phyloP scores from a whole-genome alignment of 495 filamentous ascomycete genomes.

The Halenospora varia region DNA sequence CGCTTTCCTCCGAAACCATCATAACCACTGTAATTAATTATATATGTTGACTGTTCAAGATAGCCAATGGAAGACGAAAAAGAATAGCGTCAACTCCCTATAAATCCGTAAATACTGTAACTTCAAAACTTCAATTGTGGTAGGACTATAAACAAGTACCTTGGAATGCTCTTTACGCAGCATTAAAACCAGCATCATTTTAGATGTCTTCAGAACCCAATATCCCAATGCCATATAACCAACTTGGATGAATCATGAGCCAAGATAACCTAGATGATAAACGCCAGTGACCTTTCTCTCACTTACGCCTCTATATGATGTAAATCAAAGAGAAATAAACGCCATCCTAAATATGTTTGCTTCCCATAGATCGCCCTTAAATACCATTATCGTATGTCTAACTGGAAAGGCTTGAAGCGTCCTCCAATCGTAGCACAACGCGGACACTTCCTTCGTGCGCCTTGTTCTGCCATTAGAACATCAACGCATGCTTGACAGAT shows the following conservation, averaged over 20 bases:
- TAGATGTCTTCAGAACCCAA: background rate
- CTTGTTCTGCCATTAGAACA: conserved; percentile 63
- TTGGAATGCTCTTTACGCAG: background rate
- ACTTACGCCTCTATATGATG: conserved; percentile 18
- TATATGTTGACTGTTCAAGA: too few relatives aligned
- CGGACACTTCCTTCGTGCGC: conserved; percentile 58
- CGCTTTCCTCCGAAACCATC: too few relatives aligned
- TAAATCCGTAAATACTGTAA: too few relatives aligned
- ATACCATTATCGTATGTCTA: conserved; percentile 24
- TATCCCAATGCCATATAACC: background rate
- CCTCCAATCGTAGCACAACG: conserved; percentile 63
- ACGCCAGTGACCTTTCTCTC: conserved; percentile 6
- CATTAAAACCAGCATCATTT: background rate
- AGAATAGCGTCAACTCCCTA: too few relatives aligned
- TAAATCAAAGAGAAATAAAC: background rate
- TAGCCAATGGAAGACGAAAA: too few relatives aligned
- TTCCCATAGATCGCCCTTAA: background rate
- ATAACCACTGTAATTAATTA: too few relatives aligned
- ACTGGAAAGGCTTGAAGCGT: conserved; percentile 58
- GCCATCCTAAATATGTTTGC: background rate
- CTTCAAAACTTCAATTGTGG: background rate
- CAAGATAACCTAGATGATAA: conserved; percentile 6
- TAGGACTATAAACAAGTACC: background rate
- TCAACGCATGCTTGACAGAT: conserved; percentile 83
- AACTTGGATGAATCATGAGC: background rate